Evolutionary conservation across 371 early-diverging fungal genomes (phyloP), one percentile per base, ranked within the genome.

Genomic region (Chytridium lagenaria): DNA sequence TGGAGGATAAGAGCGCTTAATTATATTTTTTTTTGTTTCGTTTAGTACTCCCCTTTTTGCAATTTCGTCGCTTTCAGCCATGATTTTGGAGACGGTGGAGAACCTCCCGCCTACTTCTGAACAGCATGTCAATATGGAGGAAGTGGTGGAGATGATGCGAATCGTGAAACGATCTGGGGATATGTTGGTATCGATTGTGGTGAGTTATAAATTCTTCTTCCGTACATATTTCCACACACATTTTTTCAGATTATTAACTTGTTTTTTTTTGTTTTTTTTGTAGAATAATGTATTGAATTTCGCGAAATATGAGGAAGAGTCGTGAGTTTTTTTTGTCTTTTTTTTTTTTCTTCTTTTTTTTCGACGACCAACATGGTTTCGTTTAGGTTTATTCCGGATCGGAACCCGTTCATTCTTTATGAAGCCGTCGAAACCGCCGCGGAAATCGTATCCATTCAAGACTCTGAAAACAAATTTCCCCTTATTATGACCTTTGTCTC

Each of bases 381-480:
- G n/a, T n/a, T n/a, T 34, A 16, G 38, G 12, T 67, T 65, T 37
- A 10, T n/a, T 28, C 37, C 52, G 55, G 72, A 72, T 51, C 71
- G 66, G 1, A 63, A 15, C 19, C 64, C 71, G 22, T 70, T 70
- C 39, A 19, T 39, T 23, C 2, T 70, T 49, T 10, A 65, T 5
- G 64, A 59, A n/a, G 71, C 71, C 39, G 22, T 70, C 19, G 71
- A 70, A 40, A 39, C 26, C 39, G 66, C 71, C 2, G 64, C 71
- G 23, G 71, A 70, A 30, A 39, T 70, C 23, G 71, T 70, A 10
- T 66, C 71, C 22, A 64, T 70, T 7, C 71, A 70, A 30, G 71
- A 70, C 39, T 10, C n/a, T n/a, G 64, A 59, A 26, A 65, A 28
- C 2, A 33, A 37, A 10, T 70, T 63, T 31, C 71, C 71, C 39